Evolutionary conservation across 805 yeast genomes (phyloP), one percentile per base, ranked within the genome.

Genomic region (Ogataea neopini): DNA sequence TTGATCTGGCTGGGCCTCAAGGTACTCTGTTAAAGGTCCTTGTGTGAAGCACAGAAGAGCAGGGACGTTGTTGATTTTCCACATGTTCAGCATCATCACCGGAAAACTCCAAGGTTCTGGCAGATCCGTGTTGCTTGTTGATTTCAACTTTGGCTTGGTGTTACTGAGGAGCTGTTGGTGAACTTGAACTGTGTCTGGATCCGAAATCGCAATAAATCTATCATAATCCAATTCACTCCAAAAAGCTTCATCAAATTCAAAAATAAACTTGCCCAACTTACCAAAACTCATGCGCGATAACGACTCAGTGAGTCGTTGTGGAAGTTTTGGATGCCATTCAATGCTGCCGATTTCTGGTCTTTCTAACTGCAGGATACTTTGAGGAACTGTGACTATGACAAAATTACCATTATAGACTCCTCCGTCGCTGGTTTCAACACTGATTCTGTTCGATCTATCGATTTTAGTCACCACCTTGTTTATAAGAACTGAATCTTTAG

Each of bases 371-470:
- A 89, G 67, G 3, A 86, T 74, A 29, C 91, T 85, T 51, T 85
- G 85, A 0, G 97, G 96, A 4, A 87, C 80, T 0, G 96, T 82
- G 6, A 88, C 85, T 11, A 90, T 73, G 23, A 80, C 69, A 59
- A 80, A 84, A 40, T 86, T 81, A 25, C 81, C 73, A 2, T 54
- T 52, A 28, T 71, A 63, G 4, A 37, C 50, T 2, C 51, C 45
- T 2, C 75, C 73, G 6, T 62, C 53, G 1, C 51, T 58, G 0
- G 78, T 69, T 8, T 61, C 66, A 1, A 78, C 69, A 1, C 51
- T 65, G 8, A 54, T 56, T 11, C 47, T 54, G 2, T 44, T 54
- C 1, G 51, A 48, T 38, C 75, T 63, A n/a, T 58, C 57, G 15
- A 82, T 70, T 13, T 55, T 57, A 6, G 30, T 59, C 3, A 79